Base-by-base conservation (phyloP, 257 asterid species). In the Vinca minor region DNA sequence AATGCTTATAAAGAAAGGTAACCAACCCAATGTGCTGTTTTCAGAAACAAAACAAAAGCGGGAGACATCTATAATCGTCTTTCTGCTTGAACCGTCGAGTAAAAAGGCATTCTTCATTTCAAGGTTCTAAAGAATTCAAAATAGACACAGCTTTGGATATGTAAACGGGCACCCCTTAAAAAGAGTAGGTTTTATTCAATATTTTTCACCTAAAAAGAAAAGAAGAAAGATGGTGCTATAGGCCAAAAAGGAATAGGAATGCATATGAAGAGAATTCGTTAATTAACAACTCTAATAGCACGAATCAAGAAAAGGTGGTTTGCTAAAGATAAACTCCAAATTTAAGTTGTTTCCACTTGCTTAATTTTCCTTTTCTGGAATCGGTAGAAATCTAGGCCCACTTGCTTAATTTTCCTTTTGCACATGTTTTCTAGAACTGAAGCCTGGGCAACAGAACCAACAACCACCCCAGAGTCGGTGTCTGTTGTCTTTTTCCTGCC, bases 401-500 rank as follows among this genome's bases (percentile, higher is more conserved):
- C 86, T 0, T 76, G 87, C 48, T 84, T 83, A 63, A 65, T 84
- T 70, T 89, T 89, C 97, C 79, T 87, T 44, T 80, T 83, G 39
- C 77, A 76, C 84, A 85, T 68, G 69, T 85, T 84, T 45, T 87
- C 94, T 4, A 81, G 66, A 67, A 83, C 90, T 46, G 96, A 95
- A 71, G 97, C 94, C 80, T 83, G 87, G 63, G 92, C 81, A 67
- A 89, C 95, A 76, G 97, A 85, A 57, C 97, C 97, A 25, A 93
- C 97, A 31, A 83, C 82, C 38, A 79, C 68, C 75, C 99, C 99
- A 76, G 83, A 82, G 72, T 87, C 97, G 53, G 84, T 76, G 20
- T 89, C 99, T 9, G 90, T 80, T 1, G 92, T 89, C 87, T 87
- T 93, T 71, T 93, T 93, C 80, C 97, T 81, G 55, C 99, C 96